These are phyloP conservation scores for Avicennia marina DNA, from an alignment of 257 asterid genomes.

Conservation along the genomic window DNA sequence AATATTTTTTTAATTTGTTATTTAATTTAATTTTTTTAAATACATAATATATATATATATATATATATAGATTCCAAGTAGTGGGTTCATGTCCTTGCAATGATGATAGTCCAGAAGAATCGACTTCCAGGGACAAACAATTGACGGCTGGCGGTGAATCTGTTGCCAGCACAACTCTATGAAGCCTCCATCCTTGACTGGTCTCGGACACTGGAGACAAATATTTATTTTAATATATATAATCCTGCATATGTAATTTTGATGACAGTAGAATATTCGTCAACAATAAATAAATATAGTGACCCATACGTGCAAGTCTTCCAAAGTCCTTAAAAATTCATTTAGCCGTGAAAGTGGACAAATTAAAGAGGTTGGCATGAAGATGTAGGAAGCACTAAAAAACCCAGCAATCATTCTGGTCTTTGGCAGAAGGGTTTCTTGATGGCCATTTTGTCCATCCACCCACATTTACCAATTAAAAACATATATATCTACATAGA, in stretches of 20 bases:
- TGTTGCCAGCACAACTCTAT: background rate
- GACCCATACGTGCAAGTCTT: background rate
- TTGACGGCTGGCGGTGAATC: slow-evolving; percentile 23
- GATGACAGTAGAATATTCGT: no score
- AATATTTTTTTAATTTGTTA: no score
- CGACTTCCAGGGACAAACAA: slow-evolving; percentile 16
- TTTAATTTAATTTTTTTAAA: no score
- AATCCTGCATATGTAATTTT: background rate
- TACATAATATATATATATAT: no score
- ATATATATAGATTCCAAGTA: no score
- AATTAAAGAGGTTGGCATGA: background rate
- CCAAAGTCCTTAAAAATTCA: slow-evolving; percentile 1
- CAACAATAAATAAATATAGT: slow-evolving; percentile 1
- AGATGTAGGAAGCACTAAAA: background rate
- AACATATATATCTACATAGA: background rate
- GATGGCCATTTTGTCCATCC: slow-evolving; percentile 7
- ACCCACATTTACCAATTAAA: slow-evolving; percentile 14
- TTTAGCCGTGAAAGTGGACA: background rate
- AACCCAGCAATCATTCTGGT: background rate
- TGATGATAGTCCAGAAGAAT: slow-evolving; percentile 6
- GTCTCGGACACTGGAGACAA: background rate
- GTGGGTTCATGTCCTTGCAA: no score
- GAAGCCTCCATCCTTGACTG: slow-evolving; percentile 36
- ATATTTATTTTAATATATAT: background rate
- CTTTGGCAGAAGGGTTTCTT: background rate